Conservation (phyloP, 768 basidiomycete genomes). For the Mycena alexandri region DNA sequence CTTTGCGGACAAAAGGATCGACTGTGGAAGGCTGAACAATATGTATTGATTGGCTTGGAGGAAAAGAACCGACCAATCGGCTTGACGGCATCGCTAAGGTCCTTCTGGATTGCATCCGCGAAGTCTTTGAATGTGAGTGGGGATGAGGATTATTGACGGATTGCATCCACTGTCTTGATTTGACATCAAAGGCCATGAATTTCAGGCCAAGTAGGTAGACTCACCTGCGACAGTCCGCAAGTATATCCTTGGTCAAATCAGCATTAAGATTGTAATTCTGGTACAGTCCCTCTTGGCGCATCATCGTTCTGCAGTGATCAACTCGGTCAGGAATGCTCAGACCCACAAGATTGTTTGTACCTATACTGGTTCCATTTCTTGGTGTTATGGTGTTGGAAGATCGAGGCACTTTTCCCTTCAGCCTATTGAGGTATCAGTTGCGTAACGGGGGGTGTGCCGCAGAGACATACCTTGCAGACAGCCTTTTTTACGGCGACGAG, state of each 20-base stretch:
- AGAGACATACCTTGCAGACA: conserved; percentile 15
- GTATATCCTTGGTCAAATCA: conserved; percentile 14
- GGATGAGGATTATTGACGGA: background rate
- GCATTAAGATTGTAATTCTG: conserved; percentile 24
- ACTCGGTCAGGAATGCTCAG: background rate
- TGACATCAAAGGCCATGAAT: background rate
- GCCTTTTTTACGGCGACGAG: conserved; percentile 1
- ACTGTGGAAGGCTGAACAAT: too few relatives aligned
- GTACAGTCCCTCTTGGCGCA: conserved; percentile 26
- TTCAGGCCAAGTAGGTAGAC: too few relatives aligned
- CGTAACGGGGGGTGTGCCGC: background rate
- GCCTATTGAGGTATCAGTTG: conserved; percentile 24
- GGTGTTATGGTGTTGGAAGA: conserved; percentile 7
- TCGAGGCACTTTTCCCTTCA: conserved; percentile 4
- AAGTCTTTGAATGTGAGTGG: background rate
- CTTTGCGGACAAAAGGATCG: background rate
- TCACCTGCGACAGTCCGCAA: background rate
- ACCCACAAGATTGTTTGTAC: background rate
- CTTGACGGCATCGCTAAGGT: background rate
- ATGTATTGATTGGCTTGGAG: too few relatives aligned
- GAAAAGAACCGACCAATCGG: background rate
- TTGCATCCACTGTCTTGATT: background rate
- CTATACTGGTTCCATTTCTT: conserved; percentile 37
- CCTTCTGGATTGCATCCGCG: background rate
- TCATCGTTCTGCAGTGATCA: conserved; percentile 25